A percentile compares a stretch with the other conserved stretches of the same genome.
Conservation (phyloP, 2,329 filamentous ascomycete species). For the Nemania abortiva region DNA sequence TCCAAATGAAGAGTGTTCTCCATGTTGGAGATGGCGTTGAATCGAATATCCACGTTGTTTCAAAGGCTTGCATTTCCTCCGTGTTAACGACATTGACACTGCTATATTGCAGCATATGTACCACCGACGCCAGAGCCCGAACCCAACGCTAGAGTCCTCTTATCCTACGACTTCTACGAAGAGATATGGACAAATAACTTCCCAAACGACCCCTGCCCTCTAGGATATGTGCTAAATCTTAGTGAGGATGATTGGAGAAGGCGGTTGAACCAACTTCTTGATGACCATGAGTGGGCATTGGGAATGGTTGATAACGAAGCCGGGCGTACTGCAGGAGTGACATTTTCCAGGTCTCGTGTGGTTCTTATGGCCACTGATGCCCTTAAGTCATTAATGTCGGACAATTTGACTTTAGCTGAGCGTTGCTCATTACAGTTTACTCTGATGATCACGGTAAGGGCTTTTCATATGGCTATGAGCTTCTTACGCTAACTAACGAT, state of each 20-base stretch:
- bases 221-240: not conserved
- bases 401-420: conserved; percentile 28
- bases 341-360: not conserved
- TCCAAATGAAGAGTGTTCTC: no score
- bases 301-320: no score
- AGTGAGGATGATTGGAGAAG: not conserved
- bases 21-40: no score
- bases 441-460: conserved; percentile 8
- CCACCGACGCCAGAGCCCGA: not conserved
- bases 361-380: not conserved
- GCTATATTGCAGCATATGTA: not conserved
- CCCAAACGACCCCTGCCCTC: not conserved
- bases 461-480: not conserved
- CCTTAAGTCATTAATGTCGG: not conserved
- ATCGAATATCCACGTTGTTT: not conserved
- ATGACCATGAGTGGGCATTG: conserved; percentile 14
- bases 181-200: not conserved
- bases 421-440: not conserved
- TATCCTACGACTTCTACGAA: conserved; percentile 17
- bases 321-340: not conserved
- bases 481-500: not conserved
- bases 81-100: conserved; percentile 8
- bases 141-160: conserved; percentile 13
- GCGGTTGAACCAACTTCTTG: not conserved
- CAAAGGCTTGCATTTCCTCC: no score